Percentiles rank a stretch among this genome's conserved stretches.
These are phyloP conservation scores for Cystobasidium sp. DNA, from an alignment of 1,284 basidiomycete species.

Conservation along the genomic window DNA sequence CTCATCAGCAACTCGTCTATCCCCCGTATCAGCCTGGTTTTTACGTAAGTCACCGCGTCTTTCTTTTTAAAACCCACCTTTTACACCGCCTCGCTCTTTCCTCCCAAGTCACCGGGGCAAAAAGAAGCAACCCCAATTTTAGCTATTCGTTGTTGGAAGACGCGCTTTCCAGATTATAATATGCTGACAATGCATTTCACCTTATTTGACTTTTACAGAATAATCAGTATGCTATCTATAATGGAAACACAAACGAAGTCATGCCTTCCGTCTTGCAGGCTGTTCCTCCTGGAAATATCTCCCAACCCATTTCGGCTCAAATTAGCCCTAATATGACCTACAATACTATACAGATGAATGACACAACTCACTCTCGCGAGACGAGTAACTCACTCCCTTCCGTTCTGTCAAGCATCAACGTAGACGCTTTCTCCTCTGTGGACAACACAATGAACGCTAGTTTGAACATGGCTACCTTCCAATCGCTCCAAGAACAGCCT, in stretches of 20 bases:
- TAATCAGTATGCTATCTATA: slow-evolving; percentile 10
- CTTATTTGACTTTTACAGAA: background rate
- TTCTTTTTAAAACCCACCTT: background rate
- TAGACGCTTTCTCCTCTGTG: too few relatives aligned
- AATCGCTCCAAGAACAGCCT: too few relatives aligned
- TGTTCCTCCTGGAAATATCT: background rate
- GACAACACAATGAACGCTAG: too few relatives aligned
- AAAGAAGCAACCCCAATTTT: background rate
- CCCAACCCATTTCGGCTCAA: background rate
- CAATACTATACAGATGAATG: background rate
- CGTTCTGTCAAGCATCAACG: background rate
- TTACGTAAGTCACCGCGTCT: background rate
- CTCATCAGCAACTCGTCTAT: background rate
- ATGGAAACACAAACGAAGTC: background rate
- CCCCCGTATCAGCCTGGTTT: background rate
- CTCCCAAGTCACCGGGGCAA: background rate
- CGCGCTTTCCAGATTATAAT: background rate
- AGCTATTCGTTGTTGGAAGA: background rate
- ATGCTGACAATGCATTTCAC: background rate
- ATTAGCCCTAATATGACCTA: background rate
- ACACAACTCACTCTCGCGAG: background rate
- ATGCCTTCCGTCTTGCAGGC: too few relatives aligned
- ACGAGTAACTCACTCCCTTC: background rate
- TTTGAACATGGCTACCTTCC: too few relatives aligned
- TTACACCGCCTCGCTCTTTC: background rate